Conservation (phyloP, 129 eudicot genomes). For the Pseudognaphalium luteoalbum region DNA sequence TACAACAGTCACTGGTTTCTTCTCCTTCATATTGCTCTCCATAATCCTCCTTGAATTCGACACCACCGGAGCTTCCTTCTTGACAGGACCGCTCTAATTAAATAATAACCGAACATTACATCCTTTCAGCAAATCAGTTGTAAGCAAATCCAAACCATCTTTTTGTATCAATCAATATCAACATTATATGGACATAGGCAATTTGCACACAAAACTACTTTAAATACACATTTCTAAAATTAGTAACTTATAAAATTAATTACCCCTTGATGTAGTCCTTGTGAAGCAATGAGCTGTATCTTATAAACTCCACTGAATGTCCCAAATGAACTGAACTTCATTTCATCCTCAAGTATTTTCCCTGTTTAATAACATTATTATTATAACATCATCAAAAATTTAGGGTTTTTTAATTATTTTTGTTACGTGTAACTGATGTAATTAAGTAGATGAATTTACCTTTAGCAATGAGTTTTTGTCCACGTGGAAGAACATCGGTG, state of each 20-base stretch:
- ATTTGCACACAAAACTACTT: no score
- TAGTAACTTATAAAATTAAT: no score
- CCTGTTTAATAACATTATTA: constrained; percentile 44
- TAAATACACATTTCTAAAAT: background rate
- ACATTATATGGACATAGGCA: background rate
- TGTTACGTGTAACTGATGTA: background rate
- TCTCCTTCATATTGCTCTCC: constrained; percentile 31
- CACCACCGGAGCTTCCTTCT: constrained; percentile 53
- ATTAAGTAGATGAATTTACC: constrained; percentile 35
- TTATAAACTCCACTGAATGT: constrained; percentile 53
- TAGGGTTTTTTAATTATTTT: background rate
- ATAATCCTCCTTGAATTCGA: constrained; percentile 29
- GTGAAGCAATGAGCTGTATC: constrained; percentile 89
- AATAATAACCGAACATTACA: background rate
- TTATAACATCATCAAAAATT: background rate
- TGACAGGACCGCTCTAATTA: constrained; percentile 78
- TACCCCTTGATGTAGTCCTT: constrained; percentile 98
- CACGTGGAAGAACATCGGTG: constrained; percentile 95
- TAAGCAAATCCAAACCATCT: background rate
- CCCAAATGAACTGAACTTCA: constrained; percentile 48
- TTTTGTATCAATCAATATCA: background rate
- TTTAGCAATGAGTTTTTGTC: constrained; percentile 89
- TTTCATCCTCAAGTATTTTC: constrained; percentile 61
- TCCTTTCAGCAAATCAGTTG: constrained; percentile 15
- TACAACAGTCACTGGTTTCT: constrained; percentile 31